Evolutionary conservation across 2,329 filamentous ascomycete species (phyloP).

Genomic region (Venturia carpophila): DNA sequence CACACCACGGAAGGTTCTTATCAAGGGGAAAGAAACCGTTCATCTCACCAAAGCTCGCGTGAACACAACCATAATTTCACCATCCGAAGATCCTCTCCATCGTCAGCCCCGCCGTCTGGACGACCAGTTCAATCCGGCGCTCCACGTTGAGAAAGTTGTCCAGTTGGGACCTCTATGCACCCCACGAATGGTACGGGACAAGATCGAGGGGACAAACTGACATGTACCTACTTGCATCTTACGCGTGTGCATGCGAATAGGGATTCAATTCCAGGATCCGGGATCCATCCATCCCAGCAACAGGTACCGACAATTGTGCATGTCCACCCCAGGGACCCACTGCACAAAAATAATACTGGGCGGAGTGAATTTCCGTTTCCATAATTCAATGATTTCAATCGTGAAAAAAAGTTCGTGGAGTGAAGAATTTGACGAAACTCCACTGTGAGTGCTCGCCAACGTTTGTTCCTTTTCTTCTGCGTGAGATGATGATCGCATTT

Average conservation of each 20-base stretch:
- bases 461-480: too few relatives aligned
- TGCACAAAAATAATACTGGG: neutral
- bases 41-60: neutral
- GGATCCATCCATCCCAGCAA: neutral
- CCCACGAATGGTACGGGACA: neutral
- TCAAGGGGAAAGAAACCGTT: neutral
- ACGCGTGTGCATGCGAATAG: neutral
- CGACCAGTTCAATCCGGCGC: neutral
- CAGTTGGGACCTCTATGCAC: neutral
- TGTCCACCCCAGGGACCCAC: neutral
- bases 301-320: neutral
- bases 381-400: too few relatives aligned
- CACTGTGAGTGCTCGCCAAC: too few relatives aligned
- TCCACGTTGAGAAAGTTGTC: too few relatives aligned
- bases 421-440: too few relatives aligned
- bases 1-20: neutral
- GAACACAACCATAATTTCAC: neutral
- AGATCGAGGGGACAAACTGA: neutral
- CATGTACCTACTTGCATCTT: too few relatives aligned
- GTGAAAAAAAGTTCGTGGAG: too few relatives aligned
- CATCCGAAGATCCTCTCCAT: constrained; percentile 3
- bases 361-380: neutral
- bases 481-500: too few relatives aligned
- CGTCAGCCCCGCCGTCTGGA: neutral
- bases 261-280: neutral